These are phyloP conservation scores for Ophiostoma angusticollis DNA, from an alignment of 2,329 filamentous ascomycete genomes.

Conservation along the genomic window DNA sequence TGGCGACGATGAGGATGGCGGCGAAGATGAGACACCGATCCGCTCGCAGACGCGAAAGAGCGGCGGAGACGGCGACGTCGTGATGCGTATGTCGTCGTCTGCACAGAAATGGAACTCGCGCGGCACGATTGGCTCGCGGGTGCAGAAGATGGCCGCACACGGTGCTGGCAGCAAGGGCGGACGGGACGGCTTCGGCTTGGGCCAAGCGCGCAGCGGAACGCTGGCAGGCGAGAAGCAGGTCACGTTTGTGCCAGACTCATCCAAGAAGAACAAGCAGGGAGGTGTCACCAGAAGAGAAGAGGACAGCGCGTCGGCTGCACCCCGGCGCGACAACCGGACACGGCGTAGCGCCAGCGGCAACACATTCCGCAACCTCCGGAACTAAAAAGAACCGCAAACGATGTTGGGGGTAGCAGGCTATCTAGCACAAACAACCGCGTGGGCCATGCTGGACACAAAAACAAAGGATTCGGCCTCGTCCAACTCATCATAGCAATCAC, in stretches of 20 bases:
- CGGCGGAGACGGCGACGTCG: slow-evolving; percentile 22
- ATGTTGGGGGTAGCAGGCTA: no score
- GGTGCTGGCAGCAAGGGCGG: slow-evolving; percentile 19
- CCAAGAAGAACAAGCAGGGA: slow-evolving; percentile 40
- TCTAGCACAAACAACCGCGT: background rate
- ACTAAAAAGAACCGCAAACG: slow-evolving; percentile 3
- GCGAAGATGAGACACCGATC: background rate
- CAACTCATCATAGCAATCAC: background rate
- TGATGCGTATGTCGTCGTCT: slow-evolving; percentile 58
- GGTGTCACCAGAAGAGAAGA: slow-evolving; percentile 22
- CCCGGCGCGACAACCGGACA: slow-evolving; percentile 24
- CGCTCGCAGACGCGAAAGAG: background rate
- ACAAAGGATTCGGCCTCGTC: background rate
- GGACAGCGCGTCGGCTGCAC: slow-evolving; percentile 19
- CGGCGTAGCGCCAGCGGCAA: slow-evolving; percentile 66
- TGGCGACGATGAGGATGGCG: slow-evolving; percentile 13
- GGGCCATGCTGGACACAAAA: no score
- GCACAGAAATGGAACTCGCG: slow-evolving; percentile 48
- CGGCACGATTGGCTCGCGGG: slow-evolving; percentile 41
- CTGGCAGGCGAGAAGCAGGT: slow-evolving; percentile 52
- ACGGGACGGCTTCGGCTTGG: slow-evolving; percentile 23
- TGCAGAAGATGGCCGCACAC: slow-evolving; percentile 28
- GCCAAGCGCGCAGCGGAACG: slow-evolving; percentile 26
- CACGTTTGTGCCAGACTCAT: slow-evolving; percentile 55
- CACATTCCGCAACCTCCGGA: slow-evolving; percentile 51